Evolutionary conservation across 768 basidiomycete genomes (phyloP), one percentile per base, ranked within the genome.

Genomic region (Russula sp.): DNA sequence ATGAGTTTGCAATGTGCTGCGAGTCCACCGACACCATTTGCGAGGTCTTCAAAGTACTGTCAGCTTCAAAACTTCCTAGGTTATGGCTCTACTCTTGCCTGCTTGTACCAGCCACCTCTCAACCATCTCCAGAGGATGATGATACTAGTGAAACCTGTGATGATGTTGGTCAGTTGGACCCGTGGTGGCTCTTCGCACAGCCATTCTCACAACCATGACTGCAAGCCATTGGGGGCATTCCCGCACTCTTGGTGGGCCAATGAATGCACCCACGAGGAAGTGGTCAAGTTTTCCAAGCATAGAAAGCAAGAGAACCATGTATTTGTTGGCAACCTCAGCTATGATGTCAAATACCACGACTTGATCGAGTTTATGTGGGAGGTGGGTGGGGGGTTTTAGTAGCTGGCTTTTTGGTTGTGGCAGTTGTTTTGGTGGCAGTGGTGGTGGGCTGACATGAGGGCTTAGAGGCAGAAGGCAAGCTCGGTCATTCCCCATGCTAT

Each of bases 341-440:
- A 98, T 81, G 92, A 96, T 74, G 92, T 94, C 86, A 95, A 88
- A 78, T 98, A 96, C 79, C 85, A 93, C 77, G 97, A 98, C 80
- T 82, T 99, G 76, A 93, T 95, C 84, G 93, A 98, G 86, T 98
- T 97, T 74, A 96, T 97, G 93, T 84, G 88, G 91, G 92, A 93
- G 94, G 95, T 97, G 91, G 88, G 95, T 94, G 78, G 84, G 83
- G 85, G 86, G 84, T 84, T 79, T 79, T 76, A 81, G 78, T 71
- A 54, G 66, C 67, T 78, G 75, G 75, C 74, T 74, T 85, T 77
- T 83, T 77, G 62, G 60, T 53, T 58, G 35, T 51, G 48, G 51
- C 42, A 47, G 64, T 68, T 54, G 58, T 46, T 43, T 35, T 42
- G 38, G 29, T 13, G 11, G 47, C 41, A 39, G 41, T 41, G 8